phyloP scores from a whole-genome alignment of 2,329 filamentous ascomycete genomes.

The Hirsutella thompsonii region DNA sequence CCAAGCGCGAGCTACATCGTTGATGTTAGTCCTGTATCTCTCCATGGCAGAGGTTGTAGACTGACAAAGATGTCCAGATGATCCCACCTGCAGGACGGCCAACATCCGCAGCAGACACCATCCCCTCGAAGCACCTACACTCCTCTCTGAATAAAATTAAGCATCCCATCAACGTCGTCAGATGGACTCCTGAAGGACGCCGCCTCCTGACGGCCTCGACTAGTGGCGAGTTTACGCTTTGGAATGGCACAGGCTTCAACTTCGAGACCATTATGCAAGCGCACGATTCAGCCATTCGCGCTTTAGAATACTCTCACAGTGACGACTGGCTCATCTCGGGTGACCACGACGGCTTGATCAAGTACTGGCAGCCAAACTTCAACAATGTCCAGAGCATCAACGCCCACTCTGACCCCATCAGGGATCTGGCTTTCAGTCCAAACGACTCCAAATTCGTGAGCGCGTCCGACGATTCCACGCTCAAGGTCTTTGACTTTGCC shows the following conservation, averaged over 20 bases:
- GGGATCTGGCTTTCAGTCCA: slow-evolving; percentile 85
- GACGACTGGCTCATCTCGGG: slow-evolving; percentile 96
- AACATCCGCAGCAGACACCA: slow-evolving; percentile 66
- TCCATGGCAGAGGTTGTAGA: neutral
- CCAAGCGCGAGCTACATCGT: slow-evolving; percentile 84
- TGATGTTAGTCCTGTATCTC: slow-evolving; percentile 41
- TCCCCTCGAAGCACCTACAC: slow-evolving; percentile 90
- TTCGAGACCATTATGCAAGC: slow-evolving; percentile 99
- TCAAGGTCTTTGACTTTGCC: slow-evolving; percentile 96
- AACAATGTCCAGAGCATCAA: slow-evolving; percentile 95
- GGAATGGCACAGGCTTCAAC: slow-evolving; percentile 98
- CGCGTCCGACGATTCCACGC: slow-evolving; percentile 80
- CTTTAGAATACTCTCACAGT: slow-evolving; percentile 80
- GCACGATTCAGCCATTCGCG: slow-evolving; percentile 77
- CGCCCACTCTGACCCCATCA: slow-evolving; percentile 78
- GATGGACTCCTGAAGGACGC: slow-evolving; percentile 94
- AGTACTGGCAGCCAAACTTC: slow-evolving; percentile 99
- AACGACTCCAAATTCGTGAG: slow-evolving; percentile 95
- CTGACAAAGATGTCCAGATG: slow-evolving; percentile 50
- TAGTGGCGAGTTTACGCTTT: slow-evolving; percentile 94
- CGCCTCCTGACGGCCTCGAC: slow-evolving; percentile 85
- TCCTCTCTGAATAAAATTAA: slow-evolving; percentile 98
- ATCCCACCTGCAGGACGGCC: slow-evolving; percentile 68
- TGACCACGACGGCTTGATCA: slow-evolving; percentile 88
- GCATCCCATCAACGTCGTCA: slow-evolving; percentile 90